These are phyloP conservation scores for Aschersonia sp. DNA, from an alignment of 2,329 filamentous ascomycete genomes.

Conservation along the genomic window DNA sequence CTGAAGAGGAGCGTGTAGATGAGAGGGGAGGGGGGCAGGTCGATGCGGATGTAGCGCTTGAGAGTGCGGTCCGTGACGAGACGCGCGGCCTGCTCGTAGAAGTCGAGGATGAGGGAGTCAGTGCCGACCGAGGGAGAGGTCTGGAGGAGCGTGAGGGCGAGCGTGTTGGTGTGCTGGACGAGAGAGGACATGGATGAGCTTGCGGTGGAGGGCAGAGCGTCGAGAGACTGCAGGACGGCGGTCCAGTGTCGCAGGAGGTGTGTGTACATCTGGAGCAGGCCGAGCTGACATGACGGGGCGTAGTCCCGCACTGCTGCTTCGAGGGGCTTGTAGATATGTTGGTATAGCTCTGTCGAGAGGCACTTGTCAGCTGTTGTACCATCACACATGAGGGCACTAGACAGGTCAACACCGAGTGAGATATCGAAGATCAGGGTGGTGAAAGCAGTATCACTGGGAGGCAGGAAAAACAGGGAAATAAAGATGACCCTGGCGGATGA, in stretches of 20 bases:
- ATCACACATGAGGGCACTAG: neutral
- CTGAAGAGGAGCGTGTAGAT: slow-evolving; percentile 60
- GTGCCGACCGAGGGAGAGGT: slow-evolving; percentile 26
- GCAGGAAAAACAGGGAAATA: too few relatives aligned
- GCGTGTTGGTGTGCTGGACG: slow-evolving; percentile 33
- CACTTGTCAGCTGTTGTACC: neutral
- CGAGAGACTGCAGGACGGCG: slow-evolving; percentile 24
- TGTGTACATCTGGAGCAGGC: slow-evolving; percentile 54
- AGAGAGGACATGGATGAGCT: slow-evolving; percentile 25
- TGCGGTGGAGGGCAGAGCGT: slow-evolving; percentile 19
- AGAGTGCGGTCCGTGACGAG: slow-evolving; percentile 37
- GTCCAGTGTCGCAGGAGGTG: slow-evolving; percentile 48
- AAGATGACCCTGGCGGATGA: slow-evolving; percentile 1
- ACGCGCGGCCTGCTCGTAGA: slow-evolving; percentile 49
- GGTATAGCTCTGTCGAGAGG: slow-evolving; percentile 30
- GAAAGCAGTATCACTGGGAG: neutral
- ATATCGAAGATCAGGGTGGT: neutral
- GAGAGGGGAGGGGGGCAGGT: slow-evolving; percentile 51
- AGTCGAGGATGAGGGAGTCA: slow-evolving; percentile 48
- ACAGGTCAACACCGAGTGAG: too few relatives aligned
- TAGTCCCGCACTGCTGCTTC: slow-evolving; percentile 36
- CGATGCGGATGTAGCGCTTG: slow-evolving; percentile 44
- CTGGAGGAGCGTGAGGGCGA: slow-evolving; percentile 47
- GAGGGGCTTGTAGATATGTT: slow-evolving; percentile 32
- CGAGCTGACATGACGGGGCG: slow-evolving; percentile 35